Percentiles rank a stretch among this genome's conserved stretches.
Evolutionary conservation across 2,329 filamentous ascomycete species (phyloP).

Genomic region (Fusarium brachygibbosum): DNA sequence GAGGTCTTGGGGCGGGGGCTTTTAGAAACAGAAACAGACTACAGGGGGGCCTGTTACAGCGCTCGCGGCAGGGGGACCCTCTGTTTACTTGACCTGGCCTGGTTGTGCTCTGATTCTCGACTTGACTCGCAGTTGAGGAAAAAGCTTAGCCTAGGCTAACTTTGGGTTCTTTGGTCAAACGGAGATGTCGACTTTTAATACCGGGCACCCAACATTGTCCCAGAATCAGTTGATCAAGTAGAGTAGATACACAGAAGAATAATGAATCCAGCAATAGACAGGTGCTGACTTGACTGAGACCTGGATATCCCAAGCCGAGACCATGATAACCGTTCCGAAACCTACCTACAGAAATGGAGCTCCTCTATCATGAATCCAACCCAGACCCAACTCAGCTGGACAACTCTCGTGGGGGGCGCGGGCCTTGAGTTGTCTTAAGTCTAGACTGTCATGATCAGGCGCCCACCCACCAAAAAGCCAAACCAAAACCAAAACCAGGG

Average conservation of each 20-base stretch:
- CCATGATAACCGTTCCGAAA: slow-evolving; percentile 4
- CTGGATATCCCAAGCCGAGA: slow-evolving; percentile 1
- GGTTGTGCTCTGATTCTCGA: background rate
- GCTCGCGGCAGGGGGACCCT: background rate
- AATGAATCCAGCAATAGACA: background rate
- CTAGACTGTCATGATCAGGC: slow-evolving; percentile 35
- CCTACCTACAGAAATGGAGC: background rate
- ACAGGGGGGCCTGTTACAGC: slow-evolving; percentile 5
- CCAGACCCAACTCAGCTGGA: slow-evolving; percentile 27
- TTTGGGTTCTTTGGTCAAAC: slow-evolving; percentile 5
- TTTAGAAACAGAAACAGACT: slow-evolving; percentile 10
- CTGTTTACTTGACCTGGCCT: background rate
- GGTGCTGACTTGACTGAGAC: background rate
- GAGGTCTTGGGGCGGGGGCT: slow-evolving; percentile 26
- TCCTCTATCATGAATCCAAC: background rate
- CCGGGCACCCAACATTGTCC: slow-evolving; percentile 26
- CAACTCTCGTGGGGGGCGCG: slow-evolving; percentile 22
- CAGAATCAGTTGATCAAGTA: slow-evolving; percentile 27
- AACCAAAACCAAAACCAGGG: slow-evolving; percentile 23
- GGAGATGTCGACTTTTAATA: background rate
- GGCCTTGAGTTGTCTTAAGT: background rate
- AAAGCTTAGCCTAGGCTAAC: slow-evolving; percentile 14
- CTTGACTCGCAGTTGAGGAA: background rate
- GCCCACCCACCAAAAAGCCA: slow-evolving; percentile 26
- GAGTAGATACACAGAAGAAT: background rate